These are phyloP conservation scores for Leccinum longicurvipes DNA, from an alignment of 768 basidiomycete genomes.

Conservation along the genomic window DNA sequence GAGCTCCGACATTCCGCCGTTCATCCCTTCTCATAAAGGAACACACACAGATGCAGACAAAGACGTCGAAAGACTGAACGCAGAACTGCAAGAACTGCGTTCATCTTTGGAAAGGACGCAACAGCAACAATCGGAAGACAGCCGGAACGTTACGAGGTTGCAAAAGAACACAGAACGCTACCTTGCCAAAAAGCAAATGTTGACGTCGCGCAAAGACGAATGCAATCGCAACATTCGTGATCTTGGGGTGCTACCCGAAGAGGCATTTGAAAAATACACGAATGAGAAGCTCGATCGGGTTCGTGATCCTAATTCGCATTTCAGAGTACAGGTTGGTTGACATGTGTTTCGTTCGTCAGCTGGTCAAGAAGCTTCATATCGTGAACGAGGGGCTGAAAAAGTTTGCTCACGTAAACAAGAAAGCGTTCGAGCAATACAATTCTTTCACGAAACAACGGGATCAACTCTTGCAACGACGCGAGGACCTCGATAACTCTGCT, in stretches of 20 bases:
- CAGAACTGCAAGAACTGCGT: conserved; percentile 65
- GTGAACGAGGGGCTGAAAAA: conserved; percentile 94
- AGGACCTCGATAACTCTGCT: conserved; percentile 89
- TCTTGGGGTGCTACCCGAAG: conserved; percentile 93
- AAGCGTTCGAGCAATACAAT: conserved; percentile 97
- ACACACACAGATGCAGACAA: conserved; percentile 59
- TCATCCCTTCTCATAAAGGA: not conserved
- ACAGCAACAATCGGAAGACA: conserved; percentile 82
- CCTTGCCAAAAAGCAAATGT: conserved; percentile 86
- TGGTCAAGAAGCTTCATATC: conserved; percentile 88
- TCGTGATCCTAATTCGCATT: conserved; percentile 22
- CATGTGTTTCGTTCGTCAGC: conserved; percentile 40
- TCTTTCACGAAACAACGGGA: conserved; percentile 98
- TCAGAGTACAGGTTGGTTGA: not conserved
- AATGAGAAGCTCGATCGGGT: conserved; percentile 86
- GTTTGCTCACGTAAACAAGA: conserved; percentile 98
- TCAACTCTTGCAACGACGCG: conserved; percentile 78
- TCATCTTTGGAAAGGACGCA: conserved; percentile 70
- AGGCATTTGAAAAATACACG: conserved; percentile 94
- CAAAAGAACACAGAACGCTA: conserved; percentile 97
- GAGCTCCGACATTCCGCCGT: not conserved
- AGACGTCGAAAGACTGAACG: conserved; percentile 58
- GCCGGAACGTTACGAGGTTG: conserved; percentile 79
- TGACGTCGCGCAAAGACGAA: conserved; percentile 83
- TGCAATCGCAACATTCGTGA: conserved; percentile 95